These are phyloP conservation scores for Backusella mclennaniae DNA, from an alignment of 192 early-diverging fungal species.

Conservation along the genomic window DNA sequence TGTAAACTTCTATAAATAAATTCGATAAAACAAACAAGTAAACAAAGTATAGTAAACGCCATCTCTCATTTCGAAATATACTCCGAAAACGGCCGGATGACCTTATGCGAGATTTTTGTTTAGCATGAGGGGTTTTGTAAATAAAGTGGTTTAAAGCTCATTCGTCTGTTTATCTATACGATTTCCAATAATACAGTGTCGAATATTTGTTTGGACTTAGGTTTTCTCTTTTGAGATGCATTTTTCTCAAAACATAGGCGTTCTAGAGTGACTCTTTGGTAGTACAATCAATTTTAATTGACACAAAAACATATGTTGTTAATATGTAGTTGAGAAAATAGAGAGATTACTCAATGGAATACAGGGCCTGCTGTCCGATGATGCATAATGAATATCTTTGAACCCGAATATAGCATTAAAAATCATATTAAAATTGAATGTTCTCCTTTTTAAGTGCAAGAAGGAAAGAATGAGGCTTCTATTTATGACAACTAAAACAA, in stretches of 20 bases:
- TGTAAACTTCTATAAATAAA: conserved; percentile 1
- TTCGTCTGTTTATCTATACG: background rate
- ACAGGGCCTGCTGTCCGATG: background rate
- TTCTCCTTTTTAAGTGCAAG: background rate
- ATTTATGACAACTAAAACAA: background rate
- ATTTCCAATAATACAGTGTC: background rate
- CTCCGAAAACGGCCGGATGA: background rate
- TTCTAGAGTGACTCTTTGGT: background rate
- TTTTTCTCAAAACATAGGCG: background rate
- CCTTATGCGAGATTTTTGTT: background rate
- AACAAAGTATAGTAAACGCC: background rate
- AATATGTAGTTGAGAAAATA: background rate
- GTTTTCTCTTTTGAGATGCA: background rate
- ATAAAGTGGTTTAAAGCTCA: background rate
- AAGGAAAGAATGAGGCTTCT: background rate
- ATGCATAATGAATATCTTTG: background rate
- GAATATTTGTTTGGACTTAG: background rate
- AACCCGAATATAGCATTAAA: background rate
- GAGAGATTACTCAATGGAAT: background rate
- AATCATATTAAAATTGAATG: background rate
- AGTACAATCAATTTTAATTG: background rate
- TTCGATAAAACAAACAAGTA: background rate
- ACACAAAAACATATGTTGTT: background rate
- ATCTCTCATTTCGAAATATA: background rate
- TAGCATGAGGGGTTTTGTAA: background rate